Conservation (phyloP, 192 early-diverging fungal genomes). For the Phycomyces blakesleeanus region DNA sequence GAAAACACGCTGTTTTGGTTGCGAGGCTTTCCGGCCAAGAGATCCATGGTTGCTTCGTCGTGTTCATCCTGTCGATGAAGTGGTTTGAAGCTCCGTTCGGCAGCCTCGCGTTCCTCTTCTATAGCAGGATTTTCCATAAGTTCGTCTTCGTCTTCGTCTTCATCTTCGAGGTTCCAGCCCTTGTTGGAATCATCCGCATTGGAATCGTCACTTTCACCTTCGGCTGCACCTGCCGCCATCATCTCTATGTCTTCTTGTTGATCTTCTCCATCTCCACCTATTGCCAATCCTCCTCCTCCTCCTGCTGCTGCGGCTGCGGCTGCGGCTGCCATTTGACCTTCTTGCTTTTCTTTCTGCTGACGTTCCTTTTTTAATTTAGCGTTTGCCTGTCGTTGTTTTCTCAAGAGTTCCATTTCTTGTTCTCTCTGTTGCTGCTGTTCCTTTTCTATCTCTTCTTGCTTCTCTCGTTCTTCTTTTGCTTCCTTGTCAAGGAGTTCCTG, state of each 20-base stretch:
- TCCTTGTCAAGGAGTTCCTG: constrained; percentile 6
- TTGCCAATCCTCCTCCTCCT: neutral
- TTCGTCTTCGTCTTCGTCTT: constrained; percentile 56
- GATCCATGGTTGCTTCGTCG: constrained; percentile 9
- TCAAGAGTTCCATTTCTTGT: neutral
- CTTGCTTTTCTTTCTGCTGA: constrained; percentile 5
- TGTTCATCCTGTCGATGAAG: constrained; percentile 3
- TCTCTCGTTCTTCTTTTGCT: neutral
- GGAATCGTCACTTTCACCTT: constrained; percentile 13
- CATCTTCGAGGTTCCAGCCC: constrained; percentile 61
- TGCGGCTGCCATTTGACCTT: constrained; percentile 9
- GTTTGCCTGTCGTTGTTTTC: neutral
- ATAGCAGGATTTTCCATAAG: constrained; percentile 30
- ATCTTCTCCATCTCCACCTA: constrained; percentile 15
- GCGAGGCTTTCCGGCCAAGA: neutral
- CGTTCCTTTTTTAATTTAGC: neutral
- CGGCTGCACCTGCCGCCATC: neutral
- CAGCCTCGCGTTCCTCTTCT: neutral
- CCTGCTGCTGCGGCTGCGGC: neutral
- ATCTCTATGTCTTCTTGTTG: neutral
- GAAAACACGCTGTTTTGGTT: neutral
- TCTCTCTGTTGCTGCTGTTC: neutral
- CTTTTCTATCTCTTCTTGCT: constrained; percentile 5
- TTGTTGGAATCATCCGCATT: constrained; percentile 34
- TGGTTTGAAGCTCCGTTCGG: constrained; percentile 14